Evolutionary conservation across 495 filamentous ascomycete genomes (phyloP), one percentile per base, ranked within the genome.

Genomic region (Barbatosphaeria neglecta): DNA sequence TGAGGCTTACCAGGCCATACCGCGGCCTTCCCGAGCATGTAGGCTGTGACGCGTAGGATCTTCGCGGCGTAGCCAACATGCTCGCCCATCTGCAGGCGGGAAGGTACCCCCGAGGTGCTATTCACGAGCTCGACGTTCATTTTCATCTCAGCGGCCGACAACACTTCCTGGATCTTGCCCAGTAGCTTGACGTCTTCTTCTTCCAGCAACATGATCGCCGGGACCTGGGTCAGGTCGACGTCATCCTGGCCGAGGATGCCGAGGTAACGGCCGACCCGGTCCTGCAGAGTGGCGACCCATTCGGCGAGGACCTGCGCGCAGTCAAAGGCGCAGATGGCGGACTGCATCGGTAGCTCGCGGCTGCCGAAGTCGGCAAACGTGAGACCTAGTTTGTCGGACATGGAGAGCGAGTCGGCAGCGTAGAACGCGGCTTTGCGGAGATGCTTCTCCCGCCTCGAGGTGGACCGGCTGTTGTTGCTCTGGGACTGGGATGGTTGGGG

Each of bases 241-340:
- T 85, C 74, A 41, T 94, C 87, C 38, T 79, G 82, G 22, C 92
- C 89, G 16, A 98, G 75, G 7, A 95, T 76, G 2, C 92, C 92
- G 7, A 96, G 65, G 55, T 87, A 93, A 2, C 82, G 78, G 0
- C 90, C 93, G 41, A 96, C 86, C 9, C 92, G 84, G 61, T 96
- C 89, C 62, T 98, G 92, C 9, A 98, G 83, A 0, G 90, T 95
- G 13, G 85, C 84, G 37, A 93, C 78, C 92, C 92, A 98, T 63
- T 98, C 92, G 1, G 92, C 90, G 20, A 98, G 80, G 0, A 98
- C 88, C 57, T 95, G 88, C n/a, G 89, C 85, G 55, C 92, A 97
- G 56, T 98, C 92, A 59, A 95, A 94, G 11, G 84, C 78, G 61
- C 90, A 97, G 76, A 98, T 82, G 6, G 86, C 87, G 13, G 88